A percentile compares a stretch with the other conserved stretches of the same genome.
These are phyloP conservation scores for Kwoniella shandongensis DNA, from an alignment of 768 basidiomycete species.

Conservation along the genomic window DNA sequence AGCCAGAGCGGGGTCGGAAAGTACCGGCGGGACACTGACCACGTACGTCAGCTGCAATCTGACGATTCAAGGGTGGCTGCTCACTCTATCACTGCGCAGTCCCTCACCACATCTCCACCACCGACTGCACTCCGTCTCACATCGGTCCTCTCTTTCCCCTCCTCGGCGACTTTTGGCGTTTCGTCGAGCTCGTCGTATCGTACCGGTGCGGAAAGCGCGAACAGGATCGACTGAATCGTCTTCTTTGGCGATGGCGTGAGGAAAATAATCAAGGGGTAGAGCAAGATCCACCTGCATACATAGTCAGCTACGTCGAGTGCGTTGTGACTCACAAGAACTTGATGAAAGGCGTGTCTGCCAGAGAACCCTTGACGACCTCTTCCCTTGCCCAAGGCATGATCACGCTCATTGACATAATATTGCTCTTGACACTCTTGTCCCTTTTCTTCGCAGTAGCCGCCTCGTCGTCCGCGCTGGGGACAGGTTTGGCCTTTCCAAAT, in stretches of 20 bases:
- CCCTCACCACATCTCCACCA: constrained; percentile 44
- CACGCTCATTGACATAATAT: constrained; percentile 46
- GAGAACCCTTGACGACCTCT: constrained; percentile 40
- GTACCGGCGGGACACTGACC: constrained; percentile 33
- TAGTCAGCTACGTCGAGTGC: constrained; percentile 1
- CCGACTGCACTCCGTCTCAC: constrained; percentile 25
- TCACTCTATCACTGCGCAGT: constrained; percentile 44
- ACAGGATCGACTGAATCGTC: constrained; percentile 73
- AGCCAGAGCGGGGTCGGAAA: constrained; percentile 33
- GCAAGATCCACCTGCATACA: constrained; percentile 62
- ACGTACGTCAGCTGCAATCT: neutral
- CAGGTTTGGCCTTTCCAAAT: constrained; percentile 53
- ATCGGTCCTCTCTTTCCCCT: constrained; percentile 12
- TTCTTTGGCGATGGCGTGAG: constrained; percentile 67
- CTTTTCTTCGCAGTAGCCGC: constrained; percentile 24
- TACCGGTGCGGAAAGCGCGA: constrained; percentile 62
- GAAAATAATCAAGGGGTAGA: constrained; percentile 68
- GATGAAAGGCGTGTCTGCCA: constrained; percentile 58
- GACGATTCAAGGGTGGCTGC: neutral
- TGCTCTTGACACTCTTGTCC: constrained; percentile 43
- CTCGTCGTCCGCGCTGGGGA: constrained; percentile 32
- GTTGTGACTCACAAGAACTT: constrained; percentile 59
- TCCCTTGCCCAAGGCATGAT: constrained; percentile 48
- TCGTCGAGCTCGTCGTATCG: constrained; percentile 27
- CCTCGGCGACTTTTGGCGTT: constrained; percentile 16